Evolutionary conservation across 495 filamentous ascomycete species (phyloP).

Genomic region (Talaromyces stipitatus): DNA sequence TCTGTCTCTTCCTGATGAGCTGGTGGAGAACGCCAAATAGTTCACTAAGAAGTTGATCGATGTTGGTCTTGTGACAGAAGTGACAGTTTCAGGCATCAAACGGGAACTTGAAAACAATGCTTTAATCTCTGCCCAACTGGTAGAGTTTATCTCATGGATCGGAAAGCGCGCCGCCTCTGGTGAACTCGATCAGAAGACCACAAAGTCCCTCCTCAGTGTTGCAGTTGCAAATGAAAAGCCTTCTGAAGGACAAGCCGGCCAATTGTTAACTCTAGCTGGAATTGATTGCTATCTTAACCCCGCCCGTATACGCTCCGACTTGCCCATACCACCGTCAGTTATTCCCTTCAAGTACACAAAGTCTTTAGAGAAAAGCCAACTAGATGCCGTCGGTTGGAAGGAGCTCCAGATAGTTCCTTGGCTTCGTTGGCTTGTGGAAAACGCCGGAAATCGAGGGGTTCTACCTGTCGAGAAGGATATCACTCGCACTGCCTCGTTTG

Average conservation of each 20-base stretch:
- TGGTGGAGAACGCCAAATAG: slow-evolving; percentile 51
- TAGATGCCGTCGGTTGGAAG: slow-evolving; percentile 76
- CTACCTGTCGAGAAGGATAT: slow-evolving; percentile 51
- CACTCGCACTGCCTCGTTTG: slow-evolving; percentile 62
- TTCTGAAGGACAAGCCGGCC: slow-evolving; percentile 45
- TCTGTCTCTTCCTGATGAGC: slow-evolving; percentile 70
- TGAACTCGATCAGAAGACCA: slow-evolving; percentile 57
- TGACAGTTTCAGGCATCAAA: slow-evolving; percentile 79
- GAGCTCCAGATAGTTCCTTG: slow-evolving; percentile 76
- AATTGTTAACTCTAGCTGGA: slow-evolving; percentile 63
- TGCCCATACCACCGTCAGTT: slow-evolving; percentile 76
- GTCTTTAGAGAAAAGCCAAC: slow-evolving; percentile 45
- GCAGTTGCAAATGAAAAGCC: slow-evolving; percentile 72
- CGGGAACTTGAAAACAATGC: slow-evolving; percentile 71
- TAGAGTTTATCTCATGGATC: slow-evolving; percentile 77
- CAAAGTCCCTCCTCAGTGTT: slow-evolving; percentile 62
- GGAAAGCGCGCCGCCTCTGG: slow-evolving; percentile 55
- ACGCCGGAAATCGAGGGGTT: slow-evolving; percentile 37
- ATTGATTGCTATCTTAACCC: slow-evolving; percentile 68
- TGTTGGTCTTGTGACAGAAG: slow-evolving; percentile 71
- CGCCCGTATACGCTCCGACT: slow-evolving; percentile 66
- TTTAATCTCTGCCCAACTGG: slow-evolving; percentile 63
- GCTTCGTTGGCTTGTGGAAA: slow-evolving; percentile 68
- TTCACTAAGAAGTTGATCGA: slow-evolving; percentile 74
- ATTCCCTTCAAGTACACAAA: slow-evolving; percentile 77